A percentile compares a stretch with the other conserved stretches of the same genome.
Conservation (phyloP, 768 basidiomycete genomes). For the Gymnopilus junonius region DNA sequence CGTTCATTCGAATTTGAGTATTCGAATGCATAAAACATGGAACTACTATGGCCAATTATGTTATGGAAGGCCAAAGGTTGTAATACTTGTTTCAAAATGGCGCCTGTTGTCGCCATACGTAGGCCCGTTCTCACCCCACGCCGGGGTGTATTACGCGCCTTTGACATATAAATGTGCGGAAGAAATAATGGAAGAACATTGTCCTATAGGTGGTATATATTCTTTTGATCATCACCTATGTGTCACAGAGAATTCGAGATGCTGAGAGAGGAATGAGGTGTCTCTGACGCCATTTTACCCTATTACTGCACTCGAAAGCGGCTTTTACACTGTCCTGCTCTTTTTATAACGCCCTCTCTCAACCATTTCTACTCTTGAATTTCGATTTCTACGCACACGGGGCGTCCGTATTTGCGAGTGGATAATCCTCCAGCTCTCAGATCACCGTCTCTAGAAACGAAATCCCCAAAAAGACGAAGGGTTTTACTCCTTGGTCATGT, state of each 20-base stretch:
- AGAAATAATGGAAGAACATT: not conserved
- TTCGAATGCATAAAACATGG: not conserved
- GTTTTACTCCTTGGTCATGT: not conserved
- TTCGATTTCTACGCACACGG: not conserved
- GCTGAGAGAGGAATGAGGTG: not conserved
- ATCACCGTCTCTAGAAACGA: not conserved
- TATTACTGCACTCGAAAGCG: not conserved
- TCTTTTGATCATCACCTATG: not conserved
- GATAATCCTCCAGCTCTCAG: not conserved
- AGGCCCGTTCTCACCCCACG: not conserved
- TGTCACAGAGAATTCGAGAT: not conserved
- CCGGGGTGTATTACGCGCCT: constrained; percentile 2
- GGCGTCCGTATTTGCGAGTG: not conserved
- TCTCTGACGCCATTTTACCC: constrained; percentile 8
- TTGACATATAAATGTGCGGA: constrained; percentile 3
- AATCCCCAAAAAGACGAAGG: not conserved
- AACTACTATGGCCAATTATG: not conserved
- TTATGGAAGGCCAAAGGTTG: not conserved
- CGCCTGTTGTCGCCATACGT: constrained; percentile 19
- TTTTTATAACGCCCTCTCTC: not conserved
- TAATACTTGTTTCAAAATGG: constrained; percentile 19
- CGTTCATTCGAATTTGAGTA: not conserved
- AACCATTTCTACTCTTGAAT: not conserved
- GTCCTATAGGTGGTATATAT: not conserved
- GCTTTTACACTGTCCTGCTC: not conserved